Percentiles rank a stretch among this genome's conserved stretches.
Conservation (phyloP, 2,329 filamentous ascomycete genomes). For the Curvularia eragrostidis region DNA sequence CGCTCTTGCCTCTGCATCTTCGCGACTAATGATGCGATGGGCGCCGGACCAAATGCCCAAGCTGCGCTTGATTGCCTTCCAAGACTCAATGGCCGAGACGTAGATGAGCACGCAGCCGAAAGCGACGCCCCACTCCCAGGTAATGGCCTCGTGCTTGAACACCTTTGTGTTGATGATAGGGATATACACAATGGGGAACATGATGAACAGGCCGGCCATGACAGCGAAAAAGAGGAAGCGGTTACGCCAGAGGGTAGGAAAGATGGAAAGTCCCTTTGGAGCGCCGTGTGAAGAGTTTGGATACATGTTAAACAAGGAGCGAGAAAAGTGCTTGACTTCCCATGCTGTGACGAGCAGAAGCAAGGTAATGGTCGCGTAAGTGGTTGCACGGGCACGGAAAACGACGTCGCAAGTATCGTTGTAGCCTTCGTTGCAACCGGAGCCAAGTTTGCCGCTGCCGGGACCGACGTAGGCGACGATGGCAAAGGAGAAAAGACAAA, state of each 20-base stretch:
- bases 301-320: slow-evolving; percentile 56
- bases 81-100: slow-evolving; percentile 52
- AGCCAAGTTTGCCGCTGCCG: slow-evolving; percentile 52
- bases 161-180: slow-evolving; percentile 55
- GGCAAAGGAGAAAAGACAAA: slow-evolving; percentile 55
- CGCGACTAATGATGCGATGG: slow-evolving; percentile 38
- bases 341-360: slow-evolving; percentile 56
- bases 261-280: slow-evolving; percentile 43
- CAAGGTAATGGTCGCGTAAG: slow-evolving; percentile 55
- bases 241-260: slow-evolving; percentile 51
- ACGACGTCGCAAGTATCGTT: slow-evolving; percentile 52
- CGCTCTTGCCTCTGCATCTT: slow-evolving; percentile 48
- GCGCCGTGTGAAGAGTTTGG: slow-evolving; percentile 35
- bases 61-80: slow-evolving; percentile 55
- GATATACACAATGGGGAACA: slow-evolving; percentile 56
- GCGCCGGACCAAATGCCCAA: slow-evolving; percentile 45
- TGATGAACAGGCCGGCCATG: slow-evolving; percentile 50
- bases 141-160: slow-evolving; percentile 54
- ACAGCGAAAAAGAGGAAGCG: slow-evolving; percentile 56
- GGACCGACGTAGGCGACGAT: slow-evolving; percentile 54
- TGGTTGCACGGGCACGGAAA: slow-evolving; percentile 55
- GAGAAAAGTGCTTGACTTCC: slow-evolving; percentile 57
- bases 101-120: slow-evolving; percentile 52
- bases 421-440: slow-evolving; percentile 54
- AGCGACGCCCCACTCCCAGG: slow-evolving; percentile 57